phyloP scores from a whole-genome alignment of 257 asterid genomes.

The Capsicum pubescens region DNA sequence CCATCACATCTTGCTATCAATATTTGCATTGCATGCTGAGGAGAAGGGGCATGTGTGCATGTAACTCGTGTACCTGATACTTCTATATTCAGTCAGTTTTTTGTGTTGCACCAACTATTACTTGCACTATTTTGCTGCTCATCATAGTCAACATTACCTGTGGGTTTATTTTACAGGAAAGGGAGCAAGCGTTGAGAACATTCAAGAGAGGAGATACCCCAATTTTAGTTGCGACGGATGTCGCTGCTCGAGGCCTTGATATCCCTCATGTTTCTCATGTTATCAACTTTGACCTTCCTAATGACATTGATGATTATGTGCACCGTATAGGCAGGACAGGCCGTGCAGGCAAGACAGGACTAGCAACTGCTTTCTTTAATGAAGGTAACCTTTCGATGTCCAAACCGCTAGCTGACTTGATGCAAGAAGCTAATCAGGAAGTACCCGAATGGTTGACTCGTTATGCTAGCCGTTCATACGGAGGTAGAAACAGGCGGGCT shows the following conservation, averaged over 20 bases:
- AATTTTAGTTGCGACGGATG: constrained; percentile 88
- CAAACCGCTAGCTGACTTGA: constrained; percentile 66
- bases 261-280: constrained; percentile 87
- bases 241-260: constrained; percentile 95
- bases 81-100: neutral
- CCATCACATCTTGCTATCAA: neutral
- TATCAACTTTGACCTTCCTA: constrained; percentile 84
- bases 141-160: constrained; percentile 18
- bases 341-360: constrained; percentile 86
- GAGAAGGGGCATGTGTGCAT: neutral
- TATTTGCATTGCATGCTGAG: neutral
- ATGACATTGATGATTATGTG: constrained; percentile 83
- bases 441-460: constrained; percentile 88
- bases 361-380: constrained; percentile 88
- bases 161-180: constrained; percentile 59
- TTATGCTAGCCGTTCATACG: constrained; percentile 68
- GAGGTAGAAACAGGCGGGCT: constrained; percentile 62
- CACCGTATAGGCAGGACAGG: constrained; percentile 93
- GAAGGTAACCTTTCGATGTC: constrained; percentile 72
- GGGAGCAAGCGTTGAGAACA: constrained; percentile 78
- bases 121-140: neutral
- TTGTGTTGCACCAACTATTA: neutral
- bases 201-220: constrained; percentile 87
- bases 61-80: neutral
- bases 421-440: constrained; percentile 87